A percentile compares a stretch with the other conserved stretches of the same genome.
Conservation (phyloP, 2,329 filamentous ascomycete genomes). For the Cladosporium sphaerospermum region DNA sequence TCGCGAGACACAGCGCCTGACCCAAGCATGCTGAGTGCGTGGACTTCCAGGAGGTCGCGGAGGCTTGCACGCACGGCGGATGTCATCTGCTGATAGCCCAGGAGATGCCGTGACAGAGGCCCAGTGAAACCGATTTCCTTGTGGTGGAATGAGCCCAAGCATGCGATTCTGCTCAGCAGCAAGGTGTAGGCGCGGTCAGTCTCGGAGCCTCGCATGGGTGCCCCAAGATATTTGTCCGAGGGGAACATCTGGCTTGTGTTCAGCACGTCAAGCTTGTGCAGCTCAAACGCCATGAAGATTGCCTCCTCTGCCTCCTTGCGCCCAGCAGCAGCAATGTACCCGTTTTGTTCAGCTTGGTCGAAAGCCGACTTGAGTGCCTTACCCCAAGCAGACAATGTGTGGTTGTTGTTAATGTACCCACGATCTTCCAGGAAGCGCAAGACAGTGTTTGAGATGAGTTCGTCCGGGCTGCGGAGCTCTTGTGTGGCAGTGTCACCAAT, state of each 20-base stretch:
- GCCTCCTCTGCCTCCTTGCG: constrained; percentile 63
- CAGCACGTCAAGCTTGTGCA: constrained; percentile 72
- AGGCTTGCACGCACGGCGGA: constrained; percentile 71
- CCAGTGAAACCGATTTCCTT: constrained; percentile 87
- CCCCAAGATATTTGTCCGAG: constrained; percentile 46
- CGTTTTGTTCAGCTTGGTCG: constrained; percentile 19
- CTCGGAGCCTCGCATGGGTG: constrained; percentile 53
- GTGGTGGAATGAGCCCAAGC: constrained; percentile 75
- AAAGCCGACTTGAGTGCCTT: constrained; percentile 61
- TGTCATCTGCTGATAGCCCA: constrained; percentile 79
- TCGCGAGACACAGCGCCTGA: constrained; percentile 70
- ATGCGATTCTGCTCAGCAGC: constrained; percentile 80
- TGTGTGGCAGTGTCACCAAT: constrained; percentile 46
- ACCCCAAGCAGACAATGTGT: constrained; percentile 79
- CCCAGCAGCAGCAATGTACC: constrained; percentile 48
- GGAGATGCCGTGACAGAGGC: constrained; percentile 80
- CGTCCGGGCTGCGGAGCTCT: constrained; percentile 45
- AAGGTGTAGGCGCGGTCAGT: constrained; percentile 71
- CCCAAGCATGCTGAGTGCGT: constrained; percentile 73
- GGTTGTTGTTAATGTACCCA: constrained; percentile 72
- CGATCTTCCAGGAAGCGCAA: constrained; percentile 88
- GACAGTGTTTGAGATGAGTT: constrained; percentile 67
- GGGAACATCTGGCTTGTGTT: constrained; percentile 62
- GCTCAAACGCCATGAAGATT: constrained; percentile 75
- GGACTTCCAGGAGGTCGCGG: constrained; percentile 77